Percentiles rank a stretch among this genome's conserved stretches.
Evolutionary conservation across 495 filamentous ascomycete species (phyloP).

Genomic region (Trypethelium eluteriae): DNA sequence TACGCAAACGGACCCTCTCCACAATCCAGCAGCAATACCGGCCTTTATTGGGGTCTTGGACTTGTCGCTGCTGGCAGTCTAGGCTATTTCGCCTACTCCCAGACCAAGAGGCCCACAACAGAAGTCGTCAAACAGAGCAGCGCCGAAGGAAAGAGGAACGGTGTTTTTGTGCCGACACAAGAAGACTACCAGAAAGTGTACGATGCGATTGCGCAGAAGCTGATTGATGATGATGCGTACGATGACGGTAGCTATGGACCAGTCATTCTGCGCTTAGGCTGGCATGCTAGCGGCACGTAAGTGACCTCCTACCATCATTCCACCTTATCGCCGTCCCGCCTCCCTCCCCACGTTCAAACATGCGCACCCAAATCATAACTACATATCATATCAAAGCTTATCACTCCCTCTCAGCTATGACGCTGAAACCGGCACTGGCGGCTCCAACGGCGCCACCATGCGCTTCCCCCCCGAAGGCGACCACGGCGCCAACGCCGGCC

Average conservation of each 20-base stretch:
- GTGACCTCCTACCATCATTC: neutral
- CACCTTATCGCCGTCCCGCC: neutral
- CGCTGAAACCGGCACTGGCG: conserved; percentile 79
- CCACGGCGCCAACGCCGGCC: conserved; percentile 91
- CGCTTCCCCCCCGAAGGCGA: conserved; percentile 84
- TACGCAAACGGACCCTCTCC: conserved; percentile 63
- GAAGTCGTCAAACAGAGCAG: conserved; percentile 27
- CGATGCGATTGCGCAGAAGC: conserved; percentile 66
- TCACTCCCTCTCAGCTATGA: conserved; percentile 50
- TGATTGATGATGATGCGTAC: conserved; percentile 88
- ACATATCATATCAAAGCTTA: conserved; percentile 12
- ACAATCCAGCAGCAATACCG: conserved; percentile 40
- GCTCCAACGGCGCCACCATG: conserved; percentile 97
- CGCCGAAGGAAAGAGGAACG: conserved; percentile 22
- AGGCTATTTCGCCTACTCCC: conserved; percentile 63
- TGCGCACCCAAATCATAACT: neutral
- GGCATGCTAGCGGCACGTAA: conserved; percentile 33
- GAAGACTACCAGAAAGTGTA: conserved; percentile 96
- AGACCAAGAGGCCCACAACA: conserved; percentile 34
- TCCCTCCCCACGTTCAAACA: conserved; percentile 3
- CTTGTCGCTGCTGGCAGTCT: conserved; percentile 56
- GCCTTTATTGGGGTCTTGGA: conserved; percentile 47
- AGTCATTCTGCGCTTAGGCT: conserved; percentile 39
- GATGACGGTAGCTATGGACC: conserved; percentile 96
- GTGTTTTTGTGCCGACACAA: conserved; percentile 63